Evolutionary conservation across 73 alveolate genomes (phyloP), one percentile per base, ranked within the genome.

Genomic region (Paramecium sexaurelia): DNA sequence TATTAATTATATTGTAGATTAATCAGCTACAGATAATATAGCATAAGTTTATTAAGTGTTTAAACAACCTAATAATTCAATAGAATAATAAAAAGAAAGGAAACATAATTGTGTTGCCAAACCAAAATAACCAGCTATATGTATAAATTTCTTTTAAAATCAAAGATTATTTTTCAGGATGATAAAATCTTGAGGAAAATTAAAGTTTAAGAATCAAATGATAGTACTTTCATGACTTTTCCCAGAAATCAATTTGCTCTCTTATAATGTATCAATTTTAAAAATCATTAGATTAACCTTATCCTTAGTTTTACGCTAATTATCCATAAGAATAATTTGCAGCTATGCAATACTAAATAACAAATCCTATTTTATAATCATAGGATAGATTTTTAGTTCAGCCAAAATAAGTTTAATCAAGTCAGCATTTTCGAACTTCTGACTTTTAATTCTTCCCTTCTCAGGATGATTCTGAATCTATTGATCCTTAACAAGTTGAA

Each of bases 181-280:
- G 86, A 71, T 37, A 71, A 71, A 71, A 17, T 71, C 36, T 29
- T 36, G 1, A 71, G 32, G 13, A 35, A 32, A 17, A n/a, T 71
- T 33, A 71, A 71, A 71, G 56, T 71, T 33, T 36, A 71, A 6
- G 86, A 71, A 36, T 71, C 86, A 13, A 71, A 71, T 71, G 86
- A 71, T 13, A 71, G 86, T 71, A 71, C 86, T 33, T 71, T 71
- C 47, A 32, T 61, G 43, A 10, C 41, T 61, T 33, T 37, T 37
- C 86, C 86, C 10, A 33, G 55, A 33, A 71, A 32, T 17, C 15
- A 35, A 2, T 71, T 71, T 71, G 66, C 86, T 33, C 22, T 71
- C 39, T 11, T 37, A 71, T 19, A 35, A 71, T 71, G 86, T 71
- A 71, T 3, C 55, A 19, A 32, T 33, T 71, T 27, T 11, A 35